Base-by-base conservation (phyloP, 192 early-diverging fungal genomes). In the Bifiguratus adelaidae region DNA sequence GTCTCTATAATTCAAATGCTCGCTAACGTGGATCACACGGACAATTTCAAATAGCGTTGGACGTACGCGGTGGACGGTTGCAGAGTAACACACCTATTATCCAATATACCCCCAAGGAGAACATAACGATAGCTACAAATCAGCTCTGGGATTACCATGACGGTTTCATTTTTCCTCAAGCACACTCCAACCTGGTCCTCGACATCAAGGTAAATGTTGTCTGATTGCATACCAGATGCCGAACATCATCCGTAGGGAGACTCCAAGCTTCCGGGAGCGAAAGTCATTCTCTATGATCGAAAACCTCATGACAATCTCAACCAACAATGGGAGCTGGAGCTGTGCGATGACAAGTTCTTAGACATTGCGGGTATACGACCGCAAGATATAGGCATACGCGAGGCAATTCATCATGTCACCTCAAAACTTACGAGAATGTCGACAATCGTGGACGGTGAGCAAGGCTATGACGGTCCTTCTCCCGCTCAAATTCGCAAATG, bases 161-260 rank as follows among this genome's bases (percentile, higher is more conserved):
- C 32, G 32, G 32, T 0, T 34, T 34, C 32, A 34, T 34, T 15
- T 34, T 13, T 15, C 15, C 32, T 15, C 32, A 13, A 0, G 57
- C 57, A 28, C 50, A 60, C 29, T 50, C 57, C 28, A 43, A 37
- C 20, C 57, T 60, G 26, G 57, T 60, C 7, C 45, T 60, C 43
- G 57, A 60, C 52, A 48, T 60, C 22, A 53, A 52, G 25, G 57
- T 38, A 44, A 42, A 23, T 23, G 23, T 4, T 13, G 15, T 7
- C 3, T 36, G 8, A 22, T 0, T 0, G 18, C 20, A 50, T 15
- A 19, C 16, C 12, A 9, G 24, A 0, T 15, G 7, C 5, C 5
- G 35, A 8, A 5, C 28, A 27, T 4, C 22, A 23, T 44, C 19
- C 23, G 16, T 19, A 53, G 51, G 51, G 51, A 4, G 57, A 50